A percentile compares a stretch with the other conserved stretches of the same genome.
phyloP scores from a whole-genome alignment of 352 stramenopile species.

The Globisporangium canariense region DNA sequence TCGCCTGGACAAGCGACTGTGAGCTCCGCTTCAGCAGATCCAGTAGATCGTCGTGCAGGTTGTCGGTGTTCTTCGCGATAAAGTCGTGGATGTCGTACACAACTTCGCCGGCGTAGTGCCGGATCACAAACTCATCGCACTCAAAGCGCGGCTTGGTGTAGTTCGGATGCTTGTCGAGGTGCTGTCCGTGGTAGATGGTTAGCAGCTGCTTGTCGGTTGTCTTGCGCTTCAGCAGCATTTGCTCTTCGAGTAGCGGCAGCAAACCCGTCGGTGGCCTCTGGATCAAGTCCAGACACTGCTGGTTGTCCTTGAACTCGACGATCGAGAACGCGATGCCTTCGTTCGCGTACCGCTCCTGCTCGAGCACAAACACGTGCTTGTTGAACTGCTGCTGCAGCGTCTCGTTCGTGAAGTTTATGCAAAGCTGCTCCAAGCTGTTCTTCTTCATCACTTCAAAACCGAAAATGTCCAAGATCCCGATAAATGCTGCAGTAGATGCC shows the following conservation, averaged over 20 bases:
- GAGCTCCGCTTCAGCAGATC: constrained; percentile 68
- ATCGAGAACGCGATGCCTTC: constrained; percentile 75
- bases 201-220: constrained; percentile 82
- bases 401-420: constrained; percentile 92
- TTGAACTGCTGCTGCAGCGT: constrained; percentile 90
- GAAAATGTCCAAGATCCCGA: constrained; percentile 91
- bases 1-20: constrained; percentile 58
- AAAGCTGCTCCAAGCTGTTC: constrained; percentile 89
- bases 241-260: constrained; percentile 82
- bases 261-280: constrained; percentile 78
- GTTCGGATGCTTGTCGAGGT: constrained; percentile 66
- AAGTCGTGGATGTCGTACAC: constrained; percentile 83
- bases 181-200: constrained; percentile 75
- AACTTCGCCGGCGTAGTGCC: constrained; percentile 81
- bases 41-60: constrained; percentile 84
- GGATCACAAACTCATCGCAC: constrained; percentile 84
- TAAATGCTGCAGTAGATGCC: constrained; percentile 35
- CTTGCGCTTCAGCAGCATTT: constrained; percentile 85
- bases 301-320: constrained; percentile 85
- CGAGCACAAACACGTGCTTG: constrained; percentile 82
- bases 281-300: constrained; percentile 74
- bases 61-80: constrained; percentile 88
- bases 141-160: constrained; percentile 80
- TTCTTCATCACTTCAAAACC: constrained; percentile 88
- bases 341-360: constrained; percentile 74